These are phyloP conservation scores for Pseudohalonectria lignicola DNA, from an alignment of 2,329 filamentous ascomycete genomes.

Conservation along the genomic window DNA sequence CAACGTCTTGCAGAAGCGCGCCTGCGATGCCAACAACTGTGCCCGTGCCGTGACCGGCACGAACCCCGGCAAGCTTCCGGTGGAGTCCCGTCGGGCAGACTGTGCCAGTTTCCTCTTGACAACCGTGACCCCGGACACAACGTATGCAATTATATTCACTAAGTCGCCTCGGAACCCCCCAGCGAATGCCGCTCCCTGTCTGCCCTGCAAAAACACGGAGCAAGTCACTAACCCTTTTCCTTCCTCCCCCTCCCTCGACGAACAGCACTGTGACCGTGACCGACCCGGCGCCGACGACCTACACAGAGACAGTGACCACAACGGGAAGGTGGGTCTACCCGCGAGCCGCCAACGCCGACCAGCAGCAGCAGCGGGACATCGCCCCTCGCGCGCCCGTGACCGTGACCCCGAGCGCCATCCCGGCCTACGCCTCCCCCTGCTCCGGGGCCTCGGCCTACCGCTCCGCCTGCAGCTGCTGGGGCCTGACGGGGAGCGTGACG, in stretches of 20 bases:
- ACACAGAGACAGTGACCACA: not conserved
- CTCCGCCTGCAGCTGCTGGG: conserved; percentile 17
- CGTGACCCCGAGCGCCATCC: conserved; percentile 4
- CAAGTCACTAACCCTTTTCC: not conserved
- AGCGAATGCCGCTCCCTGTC: not conserved
- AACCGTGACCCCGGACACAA: conserved; percentile 2
- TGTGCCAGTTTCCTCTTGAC: conserved; percentile 6
- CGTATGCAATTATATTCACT: no score
- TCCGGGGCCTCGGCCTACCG: conserved; percentile 8
- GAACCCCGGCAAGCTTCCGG: not conserved
- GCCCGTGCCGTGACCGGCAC: conserved; percentile 7
- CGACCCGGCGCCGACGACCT: not conserved
- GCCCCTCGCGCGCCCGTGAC: not conserved
- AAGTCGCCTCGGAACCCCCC: not conserved
- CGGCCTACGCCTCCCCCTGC: conserved; percentile 15
- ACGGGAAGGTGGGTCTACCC: not conserved
- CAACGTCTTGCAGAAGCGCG: no score
- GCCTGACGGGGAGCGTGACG: conserved; percentile 8
- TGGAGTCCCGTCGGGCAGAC: conserved; percentile 3
- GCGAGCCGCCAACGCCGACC: not conserved
- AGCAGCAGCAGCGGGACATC: not conserved
- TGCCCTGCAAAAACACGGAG: not conserved
- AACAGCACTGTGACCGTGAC: conserved; percentile 2
- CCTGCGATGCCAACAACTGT: conserved; percentile 6
- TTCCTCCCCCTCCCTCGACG: not conserved